phyloP scores from a whole-genome alignment of 495 filamentous ascomycete genomes.

The Penicillium maclennaniae region DNA sequence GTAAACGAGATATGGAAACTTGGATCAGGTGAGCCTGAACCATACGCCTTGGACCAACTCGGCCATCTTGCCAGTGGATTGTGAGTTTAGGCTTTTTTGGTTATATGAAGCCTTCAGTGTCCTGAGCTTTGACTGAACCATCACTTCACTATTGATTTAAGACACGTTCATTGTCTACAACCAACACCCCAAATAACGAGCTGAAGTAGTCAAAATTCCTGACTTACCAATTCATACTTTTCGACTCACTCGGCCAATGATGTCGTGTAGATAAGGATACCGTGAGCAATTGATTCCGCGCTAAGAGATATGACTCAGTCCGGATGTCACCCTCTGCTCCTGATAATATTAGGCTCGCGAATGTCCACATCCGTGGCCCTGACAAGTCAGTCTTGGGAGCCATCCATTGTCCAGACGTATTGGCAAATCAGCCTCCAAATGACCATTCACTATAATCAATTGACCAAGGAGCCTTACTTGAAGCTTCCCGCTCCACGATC shows the following conservation, averaged over 20 bases:
- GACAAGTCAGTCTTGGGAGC: not conserved
- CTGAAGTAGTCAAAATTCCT: not conserved
- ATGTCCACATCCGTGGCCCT: not conserved
- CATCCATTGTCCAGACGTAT: not conserved
- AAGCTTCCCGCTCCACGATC: slow-evolving; percentile 20
- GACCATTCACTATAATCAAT: slow-evolving; percentile 10
- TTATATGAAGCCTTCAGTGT: not conserved
- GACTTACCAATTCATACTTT: not conserved
- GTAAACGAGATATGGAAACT: slow-evolving; percentile 22
- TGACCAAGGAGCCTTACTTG: slow-evolving; percentile 24
- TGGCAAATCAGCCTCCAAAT: not conserved
- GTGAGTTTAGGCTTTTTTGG: not conserved
- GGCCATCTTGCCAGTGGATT: slow-evolving; percentile 31
- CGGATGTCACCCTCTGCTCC: not conserved
- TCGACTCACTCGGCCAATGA: no score
- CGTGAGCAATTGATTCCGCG: not conserved
- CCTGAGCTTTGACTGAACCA: no score
- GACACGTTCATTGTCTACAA: not conserved
- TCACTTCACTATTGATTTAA: not conserved
- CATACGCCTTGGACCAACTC: slow-evolving; percentile 38
- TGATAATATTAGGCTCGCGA: not conserved
- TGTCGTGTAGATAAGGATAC: not conserved
- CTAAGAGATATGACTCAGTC: not conserved
- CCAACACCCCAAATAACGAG: not conserved
- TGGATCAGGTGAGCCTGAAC: slow-evolving; percentile 33